phyloP scores from a whole-genome alignment of 2,329 filamentous ascomycete species.

The Fusarium xyrophilum region DNA sequence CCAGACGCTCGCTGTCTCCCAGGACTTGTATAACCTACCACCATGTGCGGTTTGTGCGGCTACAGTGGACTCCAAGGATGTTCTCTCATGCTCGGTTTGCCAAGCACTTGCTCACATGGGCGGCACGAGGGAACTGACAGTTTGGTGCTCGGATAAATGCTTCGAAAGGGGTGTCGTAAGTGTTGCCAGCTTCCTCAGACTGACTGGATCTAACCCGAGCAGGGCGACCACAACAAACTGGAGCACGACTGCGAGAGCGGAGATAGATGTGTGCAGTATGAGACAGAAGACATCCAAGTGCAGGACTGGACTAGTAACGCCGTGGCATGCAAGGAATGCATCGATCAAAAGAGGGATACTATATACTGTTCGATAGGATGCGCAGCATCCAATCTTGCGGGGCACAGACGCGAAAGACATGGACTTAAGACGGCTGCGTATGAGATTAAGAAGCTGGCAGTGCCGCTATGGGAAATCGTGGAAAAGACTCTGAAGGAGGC shows the following conservation, averaged over 20 bases:
- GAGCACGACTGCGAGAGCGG: conserved; percentile 53
- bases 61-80: conserved; percentile 45
- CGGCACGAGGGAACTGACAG: conserved; percentile 46
- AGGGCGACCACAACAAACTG: conserved; percentile 50
- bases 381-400: conserved; percentile 51
- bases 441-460: conserved; percentile 34
- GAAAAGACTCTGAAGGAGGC: conserved; percentile 42
- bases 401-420: conserved; percentile 48
- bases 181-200: neutral
- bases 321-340: conserved; percentile 53
- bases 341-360: conserved; percentile 45
- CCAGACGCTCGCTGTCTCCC: conserved; percentile 40
- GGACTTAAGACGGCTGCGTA: conserved; percentile 38
- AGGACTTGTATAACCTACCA: conserved; percentile 49
- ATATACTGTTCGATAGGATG: conserved; percentile 54
- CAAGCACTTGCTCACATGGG: conserved; percentile 52
- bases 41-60: conserved; percentile 51
- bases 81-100: conserved; percentile 55
- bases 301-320: conserved; percentile 41
- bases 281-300: conserved; percentile 52
- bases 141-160: conserved; percentile 57
- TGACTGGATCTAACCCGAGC: conserved; percentile 34
- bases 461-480: conserved; percentile 37
- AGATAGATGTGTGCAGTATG: conserved; percentile 49
- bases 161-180: conserved; percentile 52